Evolutionary conservation across 306 rosid genomes (phyloP).

Genomic region (Betula pendula): DNA sequence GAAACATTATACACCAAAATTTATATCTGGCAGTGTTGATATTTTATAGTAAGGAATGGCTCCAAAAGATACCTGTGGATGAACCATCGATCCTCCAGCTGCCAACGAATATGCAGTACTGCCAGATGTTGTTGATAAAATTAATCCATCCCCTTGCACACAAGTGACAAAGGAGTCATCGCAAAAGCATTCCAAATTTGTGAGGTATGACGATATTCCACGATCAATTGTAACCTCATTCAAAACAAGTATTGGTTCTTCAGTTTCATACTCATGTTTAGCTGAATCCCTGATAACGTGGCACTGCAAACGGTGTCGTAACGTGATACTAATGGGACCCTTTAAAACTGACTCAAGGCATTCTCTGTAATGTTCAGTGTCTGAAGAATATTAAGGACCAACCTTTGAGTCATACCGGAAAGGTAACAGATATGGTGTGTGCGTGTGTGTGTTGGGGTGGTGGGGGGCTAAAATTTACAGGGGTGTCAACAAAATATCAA

Average conservation of each 20-base stretch:
- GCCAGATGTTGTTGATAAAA: conserved; percentile 92
- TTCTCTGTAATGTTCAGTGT: conserved; percentile 78
- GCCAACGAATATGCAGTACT: conserved; percentile 98
- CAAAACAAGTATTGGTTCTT: conserved; percentile 83
- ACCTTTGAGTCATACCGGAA: conserved; percentile 19
- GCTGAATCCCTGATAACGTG: conserved; percentile 81
- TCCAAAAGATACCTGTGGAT: conserved; percentile 77
- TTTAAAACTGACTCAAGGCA: conserved; percentile 72
- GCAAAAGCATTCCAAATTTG: conserved; percentile 92
- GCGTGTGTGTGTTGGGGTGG: no score
- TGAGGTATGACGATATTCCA: conserved; percentile 91
- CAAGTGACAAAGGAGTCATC: conserved; percentile 85
- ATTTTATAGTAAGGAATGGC: conserved; percentile 2
- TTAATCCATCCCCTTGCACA: conserved; percentile 97
- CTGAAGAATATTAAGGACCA: conserved; percentile 72
- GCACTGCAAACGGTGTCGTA: conserved; percentile 85
- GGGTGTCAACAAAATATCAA: no score
- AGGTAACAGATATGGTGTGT: background rate
- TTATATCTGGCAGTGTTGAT: background rate
- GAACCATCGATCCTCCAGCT: conserved; percentile 99
- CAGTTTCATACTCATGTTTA: conserved; percentile 72
- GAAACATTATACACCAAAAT: background rate
- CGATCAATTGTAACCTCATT: conserved; percentile 98
- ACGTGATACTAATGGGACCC: conserved; percentile 88
- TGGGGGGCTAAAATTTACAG: no score